Conservation (phyloP, 2,329 filamentous ascomycete genomes). For the Paracoccidioides brasiliensis region DNA sequence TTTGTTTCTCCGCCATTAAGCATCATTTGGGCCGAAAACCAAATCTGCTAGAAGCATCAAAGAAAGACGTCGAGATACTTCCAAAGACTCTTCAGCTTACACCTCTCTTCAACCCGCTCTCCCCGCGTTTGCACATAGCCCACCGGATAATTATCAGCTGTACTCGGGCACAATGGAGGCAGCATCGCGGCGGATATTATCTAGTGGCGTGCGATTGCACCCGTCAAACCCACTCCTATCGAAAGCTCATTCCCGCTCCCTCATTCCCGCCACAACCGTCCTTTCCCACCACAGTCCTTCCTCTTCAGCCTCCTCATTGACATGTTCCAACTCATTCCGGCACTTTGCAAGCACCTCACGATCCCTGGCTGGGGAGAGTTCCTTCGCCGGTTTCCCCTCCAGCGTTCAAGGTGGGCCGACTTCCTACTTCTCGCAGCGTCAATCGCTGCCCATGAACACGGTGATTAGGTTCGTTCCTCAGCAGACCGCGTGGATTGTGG, state of each 20-base stretch:
- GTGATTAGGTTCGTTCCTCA: slow-evolving; percentile 96
- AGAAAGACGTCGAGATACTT: too few species aligned
- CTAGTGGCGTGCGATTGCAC: slow-evolving; percentile 22
- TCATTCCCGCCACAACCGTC: not conserved
- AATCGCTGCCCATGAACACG: slow-evolving; percentile 74
- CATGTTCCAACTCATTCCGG: slow-evolving; percentile 6
- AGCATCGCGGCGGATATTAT: slow-evolving; percentile 20
- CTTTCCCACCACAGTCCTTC: slow-evolving; percentile 12
- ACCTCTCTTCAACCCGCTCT: not conserved
- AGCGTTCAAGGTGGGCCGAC: slow-evolving; percentile 35
- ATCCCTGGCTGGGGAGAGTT: slow-evolving; percentile 20
- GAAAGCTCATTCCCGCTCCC: not conserved
- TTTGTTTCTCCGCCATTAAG: too few species aligned
- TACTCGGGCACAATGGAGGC: slow-evolving; percentile 21
- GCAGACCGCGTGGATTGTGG: slow-evolving; percentile 98
- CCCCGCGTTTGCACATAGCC: not conserved
- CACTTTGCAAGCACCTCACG: slow-evolving; percentile 20
- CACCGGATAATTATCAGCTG: not conserved
- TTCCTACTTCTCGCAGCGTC: slow-evolving; percentile 62
- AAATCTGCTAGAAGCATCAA: too few species aligned
- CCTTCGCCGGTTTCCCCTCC: slow-evolving; percentile 20
- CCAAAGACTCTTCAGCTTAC: not conserved
- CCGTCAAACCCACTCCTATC: slow-evolving; percentile 6
- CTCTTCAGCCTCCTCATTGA: slow-evolving; percentile 17
- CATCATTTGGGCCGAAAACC: too few species aligned